Conservation (phyloP, 2,329 filamentous ascomycete genomes). For the Aschersonia sp. region DNA sequence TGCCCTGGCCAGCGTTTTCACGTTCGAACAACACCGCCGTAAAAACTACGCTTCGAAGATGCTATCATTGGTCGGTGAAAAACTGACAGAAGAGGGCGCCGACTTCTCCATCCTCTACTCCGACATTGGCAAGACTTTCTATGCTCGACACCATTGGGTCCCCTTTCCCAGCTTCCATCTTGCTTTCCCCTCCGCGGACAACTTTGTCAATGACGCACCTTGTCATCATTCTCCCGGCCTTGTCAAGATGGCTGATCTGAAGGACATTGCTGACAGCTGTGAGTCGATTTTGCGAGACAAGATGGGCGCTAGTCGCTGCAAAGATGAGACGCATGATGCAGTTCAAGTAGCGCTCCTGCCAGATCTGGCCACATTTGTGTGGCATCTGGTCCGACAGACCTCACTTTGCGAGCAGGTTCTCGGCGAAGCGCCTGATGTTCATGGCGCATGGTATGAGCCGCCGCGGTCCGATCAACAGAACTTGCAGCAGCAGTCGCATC, state of each 20-base stretch:
- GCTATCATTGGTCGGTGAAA: constrained; percentile 47
- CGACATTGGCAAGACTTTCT: constrained; percentile 74
- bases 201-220: background rate
- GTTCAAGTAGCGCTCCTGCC: constrained; percentile 19
- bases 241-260: constrained; percentile 46
- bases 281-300: constrained; percentile 43
- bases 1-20: constrained; percentile 72
- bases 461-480: constrained; percentile 10
- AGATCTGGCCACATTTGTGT: constrained; percentile 26
- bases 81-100: constrained; percentile 21
- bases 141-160: constrained; percentile 64
- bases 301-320: constrained; percentile 19
- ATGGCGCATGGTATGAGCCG: constrained; percentile 53
- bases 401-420: constrained; percentile 56
- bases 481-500: constrained; percentile 18
- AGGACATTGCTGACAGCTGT: constrained; percentile 47
- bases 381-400: constrained; percentile 61
- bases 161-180: constrained; percentile 62
- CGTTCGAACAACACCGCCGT: constrained; percentile 49
- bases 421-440: constrained; percentile 38
- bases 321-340: constrained; percentile 4
- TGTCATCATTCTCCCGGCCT: constrained; percentile 7
- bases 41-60: constrained; percentile 67
- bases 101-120: constrained; percentile 71
- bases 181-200: constrained; percentile 28